Evolutionary conservation across 331 rosid genomes (phyloP).

Genomic region (Rosa hybrid): DNA sequence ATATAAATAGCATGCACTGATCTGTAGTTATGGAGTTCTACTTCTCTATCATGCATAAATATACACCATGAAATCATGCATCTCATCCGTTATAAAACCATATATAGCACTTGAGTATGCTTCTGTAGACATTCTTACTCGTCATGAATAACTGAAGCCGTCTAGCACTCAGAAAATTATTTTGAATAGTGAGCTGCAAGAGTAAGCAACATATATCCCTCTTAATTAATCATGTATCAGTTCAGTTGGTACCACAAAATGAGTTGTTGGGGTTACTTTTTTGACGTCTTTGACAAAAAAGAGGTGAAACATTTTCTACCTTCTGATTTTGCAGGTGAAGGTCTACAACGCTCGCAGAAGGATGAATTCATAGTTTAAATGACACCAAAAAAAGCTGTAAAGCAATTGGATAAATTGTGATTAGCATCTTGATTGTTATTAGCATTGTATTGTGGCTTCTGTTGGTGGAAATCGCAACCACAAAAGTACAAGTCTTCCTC

Average conservation of each 20-base stretch:
- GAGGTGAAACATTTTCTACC: not conserved
- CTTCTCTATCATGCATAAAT: too few relatives aligned
- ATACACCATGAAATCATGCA: too few relatives aligned
- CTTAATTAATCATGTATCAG: not conserved
- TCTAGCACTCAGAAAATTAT: not conserved
- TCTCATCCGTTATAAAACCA: too few relatives aligned
- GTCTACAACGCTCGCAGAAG: constrained; percentile 74
- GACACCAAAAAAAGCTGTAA: constrained; percentile 42
- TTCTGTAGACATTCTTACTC: not conserved
- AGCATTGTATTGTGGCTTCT: too few relatives aligned
- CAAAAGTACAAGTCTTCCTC: too few relatives aligned
- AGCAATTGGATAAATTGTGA: too few relatives aligned
- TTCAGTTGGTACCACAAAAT: not conserved
- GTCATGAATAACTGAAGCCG: not conserved
- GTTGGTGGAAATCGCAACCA: too few relatives aligned
- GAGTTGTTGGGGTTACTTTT: not conserved
- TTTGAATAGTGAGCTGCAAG: too few relatives aligned
- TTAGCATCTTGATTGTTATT: constrained; percentile 24
- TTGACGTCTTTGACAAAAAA: not conserved
- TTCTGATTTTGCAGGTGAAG: constrained; percentile 54
- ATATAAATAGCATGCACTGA: too few relatives aligned
- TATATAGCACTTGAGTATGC: too few relatives aligned
- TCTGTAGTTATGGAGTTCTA: too few relatives aligned
- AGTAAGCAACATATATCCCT: not conserved
- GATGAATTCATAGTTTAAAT: constrained; percentile 67